Percentiles rank a stretch among this genome's conserved stretches.
phyloP scores from a whole-genome alignment of 495 filamentous ascomycete species.

The Saxispiralis lemnorum region DNA sequence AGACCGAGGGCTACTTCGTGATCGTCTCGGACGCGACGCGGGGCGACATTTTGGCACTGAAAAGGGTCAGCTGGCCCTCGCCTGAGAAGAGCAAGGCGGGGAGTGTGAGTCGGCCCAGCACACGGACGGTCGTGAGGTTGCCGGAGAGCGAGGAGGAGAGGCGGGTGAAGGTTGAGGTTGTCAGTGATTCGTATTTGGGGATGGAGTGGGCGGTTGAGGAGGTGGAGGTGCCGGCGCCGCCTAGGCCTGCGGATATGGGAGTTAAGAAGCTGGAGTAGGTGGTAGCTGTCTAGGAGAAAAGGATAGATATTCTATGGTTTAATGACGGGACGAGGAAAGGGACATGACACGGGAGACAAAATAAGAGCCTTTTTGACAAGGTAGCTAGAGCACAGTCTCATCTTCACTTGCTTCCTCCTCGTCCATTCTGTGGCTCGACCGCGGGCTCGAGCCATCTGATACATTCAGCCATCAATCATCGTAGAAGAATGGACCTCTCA shows the following conservation, averaged over 20 bases:
- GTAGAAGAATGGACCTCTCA: too few relatives aligned
- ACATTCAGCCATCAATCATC: too few relatives aligned
- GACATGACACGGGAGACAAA: too few relatives aligned
- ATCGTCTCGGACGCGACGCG: constrained; percentile 44
- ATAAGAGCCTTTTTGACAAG: too few relatives aligned
- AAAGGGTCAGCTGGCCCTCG: constrained; percentile 60
- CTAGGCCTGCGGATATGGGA: constrained; percentile 22
- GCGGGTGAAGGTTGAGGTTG: constrained; percentile 49
- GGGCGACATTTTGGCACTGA: constrained; percentile 70
- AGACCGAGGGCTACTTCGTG: constrained; percentile 87
- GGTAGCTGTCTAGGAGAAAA: too few relatives aligned
- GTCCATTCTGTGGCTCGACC: too few relatives aligned
- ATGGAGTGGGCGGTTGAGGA: constrained; percentile 49
- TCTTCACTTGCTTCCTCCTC: too few relatives aligned
- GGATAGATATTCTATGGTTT: too few relatives aligned
- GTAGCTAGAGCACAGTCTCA: too few relatives aligned
- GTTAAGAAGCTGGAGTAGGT: constrained; percentile 12
- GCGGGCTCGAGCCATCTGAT: too few relatives aligned
- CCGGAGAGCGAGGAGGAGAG: constrained; percentile 29
- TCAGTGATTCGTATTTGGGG: constrained; percentile 75
- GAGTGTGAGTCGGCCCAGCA: constrained; percentile 22
- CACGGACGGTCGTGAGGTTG: constrained; percentile 44
- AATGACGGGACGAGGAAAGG: too few relatives aligned
- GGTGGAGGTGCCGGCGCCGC: constrained; percentile 33
- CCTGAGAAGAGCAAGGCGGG: constrained; percentile 15